phyloP scores from a whole-genome alignment of 164 flowering plant species.

The Liquidambar formosana region DNA sequence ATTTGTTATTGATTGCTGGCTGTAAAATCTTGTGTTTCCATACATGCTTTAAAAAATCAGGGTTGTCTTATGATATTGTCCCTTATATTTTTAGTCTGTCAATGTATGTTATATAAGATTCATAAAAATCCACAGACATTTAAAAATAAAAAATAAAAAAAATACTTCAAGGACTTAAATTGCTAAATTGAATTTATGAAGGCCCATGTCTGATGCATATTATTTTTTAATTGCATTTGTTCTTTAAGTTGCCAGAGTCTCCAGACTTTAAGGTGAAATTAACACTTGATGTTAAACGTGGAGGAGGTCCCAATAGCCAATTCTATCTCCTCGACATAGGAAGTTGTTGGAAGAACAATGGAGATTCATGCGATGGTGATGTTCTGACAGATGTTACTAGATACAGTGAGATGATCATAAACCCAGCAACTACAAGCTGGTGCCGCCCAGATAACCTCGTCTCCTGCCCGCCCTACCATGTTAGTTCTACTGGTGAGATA shows the following conservation, averaged over 20 bases:
- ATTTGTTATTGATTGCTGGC: neutral
- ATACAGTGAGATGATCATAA: slow-evolving; percentile 65
- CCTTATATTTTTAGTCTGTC: too few species aligned
- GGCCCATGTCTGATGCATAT: too few species aligned
- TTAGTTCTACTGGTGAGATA: slow-evolving; percentile 20
- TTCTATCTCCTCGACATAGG: slow-evolving; percentile 63
- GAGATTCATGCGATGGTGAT: slow-evolving; percentile 53
- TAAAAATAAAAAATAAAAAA: too few species aligned
- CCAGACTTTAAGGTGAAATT: slow-evolving; percentile 52
- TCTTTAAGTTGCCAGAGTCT: slow-evolving; percentile 47
- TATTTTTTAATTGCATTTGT: slow-evolving; percentile 3
- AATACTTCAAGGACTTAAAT: too few species aligned
- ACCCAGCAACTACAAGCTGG: slow-evolving; percentile 44
- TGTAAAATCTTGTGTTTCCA: too few species aligned
- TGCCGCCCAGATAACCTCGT: slow-evolving; percentile 36
- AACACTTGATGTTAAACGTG: slow-evolving; percentile 42
- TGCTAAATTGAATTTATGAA: too few species aligned
- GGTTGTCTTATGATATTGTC: too few species aligned
- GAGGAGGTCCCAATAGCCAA: slow-evolving; percentile 61
- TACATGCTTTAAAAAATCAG: too few species aligned
- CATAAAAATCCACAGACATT: too few species aligned
- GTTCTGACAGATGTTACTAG: slow-evolving; percentile 53
- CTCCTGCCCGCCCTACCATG: slow-evolving; percentile 55
- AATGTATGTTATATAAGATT: too few species aligned
- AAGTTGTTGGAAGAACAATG: slow-evolving; percentile 67